Base-by-base conservation (phyloP, 129 eudicot genomes). In the Centella asiatica region DNA sequence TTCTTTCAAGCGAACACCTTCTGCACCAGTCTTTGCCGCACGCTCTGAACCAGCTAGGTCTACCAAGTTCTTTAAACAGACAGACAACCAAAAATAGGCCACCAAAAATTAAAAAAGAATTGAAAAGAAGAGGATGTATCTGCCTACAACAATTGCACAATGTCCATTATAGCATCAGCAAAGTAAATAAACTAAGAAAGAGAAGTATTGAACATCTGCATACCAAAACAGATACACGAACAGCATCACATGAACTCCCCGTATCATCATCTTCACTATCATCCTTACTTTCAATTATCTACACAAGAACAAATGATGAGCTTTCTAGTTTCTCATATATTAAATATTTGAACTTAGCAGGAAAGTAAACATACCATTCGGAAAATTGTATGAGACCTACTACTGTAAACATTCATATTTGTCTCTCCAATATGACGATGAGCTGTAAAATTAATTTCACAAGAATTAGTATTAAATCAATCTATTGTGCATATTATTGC, bases 21-120 rank as follows among this genome's bases (percentile, higher is more conserved):
- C 99, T 55, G 99, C 99, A 74, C 99, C 99, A 50, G 99, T 93
- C 78, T 93, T 93, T 50, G 99, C 95, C 76, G 99, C 96, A 69
- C 99, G 92, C 63, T 93, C 99, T 62, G 99, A 93, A 36, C 99
- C 96, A 72, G 99, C 99, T 62, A 87, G 85, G 72, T 93, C 99
- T 60, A 93, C 99, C 81, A 88, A 76, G 67, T 93, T 93, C 99
- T 93, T 44, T 18, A 47, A 25, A 37, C 46, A 34, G 25, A 62
- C 50, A 26, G 4, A 67, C 57, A 57, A 52, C 46, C 2, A 60
- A 46, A 49, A 67, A 65, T 29, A 5, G 9, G 29, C 26, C 44
- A 59, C 23, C 17, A 44, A 5, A 31, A 28, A 15, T 18, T 22
- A n/a, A 26, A 67, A 51, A 29, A 51, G 34, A 49, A 57, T 26